These are phyloP conservation scores for Xylariomycetidae sp. DNA, from an alignment of 2,329 filamentous ascomycete species.

Conservation along the genomic window DNA sequence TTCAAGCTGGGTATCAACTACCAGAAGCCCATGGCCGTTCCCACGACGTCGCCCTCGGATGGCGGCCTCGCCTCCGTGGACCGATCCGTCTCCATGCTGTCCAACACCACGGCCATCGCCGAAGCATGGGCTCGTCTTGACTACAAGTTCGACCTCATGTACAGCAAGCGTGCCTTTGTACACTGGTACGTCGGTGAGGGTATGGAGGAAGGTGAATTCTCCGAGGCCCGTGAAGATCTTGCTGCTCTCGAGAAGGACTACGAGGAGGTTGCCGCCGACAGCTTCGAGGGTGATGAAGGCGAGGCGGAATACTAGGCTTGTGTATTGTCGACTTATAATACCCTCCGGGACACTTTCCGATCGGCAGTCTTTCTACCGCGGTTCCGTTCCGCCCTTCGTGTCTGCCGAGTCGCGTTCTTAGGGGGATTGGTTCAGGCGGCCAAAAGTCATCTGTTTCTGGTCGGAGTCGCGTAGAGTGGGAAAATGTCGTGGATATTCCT, in stretches of 20 bases:
- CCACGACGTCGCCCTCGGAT: conserved; percentile 43
- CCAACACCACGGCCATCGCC: conserved; percentile 69
- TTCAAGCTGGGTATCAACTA: conserved; percentile 75
- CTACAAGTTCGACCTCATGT: conserved; percentile 74
- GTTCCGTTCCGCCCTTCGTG: conserved; percentile 8
- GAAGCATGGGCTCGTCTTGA: conserved; percentile 68
- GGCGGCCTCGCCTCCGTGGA: conserved; percentile 57
- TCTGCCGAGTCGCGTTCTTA: conserved; percentile 8
- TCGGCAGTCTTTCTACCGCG: conserved; percentile 5
- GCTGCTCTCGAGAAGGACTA: conserved; percentile 83
- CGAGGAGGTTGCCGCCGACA: conserved; percentile 76
- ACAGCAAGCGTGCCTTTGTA: conserved; percentile 70
- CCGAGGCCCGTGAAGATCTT: conserved; percentile 78
- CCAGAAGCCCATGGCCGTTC: conserved; percentile 59
- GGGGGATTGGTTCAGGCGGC: conserved; percentile 7
- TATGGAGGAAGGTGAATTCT: conserved; percentile 91
- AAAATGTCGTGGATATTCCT: conserved; percentile 2
- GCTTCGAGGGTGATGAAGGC: conserved; percentile 55
- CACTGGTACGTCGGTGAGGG: conserved; percentile 83
- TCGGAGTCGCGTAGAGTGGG: conserved; percentile 7
- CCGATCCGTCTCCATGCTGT: conserved; percentile 63
- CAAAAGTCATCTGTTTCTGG: conserved; percentile 10
- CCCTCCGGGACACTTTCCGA: conserved; percentile 14
- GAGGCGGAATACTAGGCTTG: conserved; percentile 71
- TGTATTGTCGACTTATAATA: conserved; percentile 24